Evolutionary conservation across 345 rosid species (phyloP), one percentile per base, ranked within the genome.

Genomic region (Erodium maritimum): DNA sequence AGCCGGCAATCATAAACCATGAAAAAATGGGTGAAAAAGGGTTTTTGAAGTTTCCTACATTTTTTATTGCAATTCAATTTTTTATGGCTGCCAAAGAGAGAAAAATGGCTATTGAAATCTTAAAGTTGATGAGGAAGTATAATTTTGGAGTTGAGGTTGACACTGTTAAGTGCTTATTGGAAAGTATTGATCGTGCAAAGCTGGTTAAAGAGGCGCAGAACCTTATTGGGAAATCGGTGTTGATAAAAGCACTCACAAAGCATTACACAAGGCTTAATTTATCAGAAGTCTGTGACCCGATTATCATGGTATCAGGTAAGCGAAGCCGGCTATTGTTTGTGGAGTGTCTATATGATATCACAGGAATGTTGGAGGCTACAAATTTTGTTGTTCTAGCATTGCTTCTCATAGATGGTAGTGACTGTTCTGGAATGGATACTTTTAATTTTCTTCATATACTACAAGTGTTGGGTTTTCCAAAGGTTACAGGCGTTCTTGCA

Each of bases 381-480:
- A 91, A 91, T 72, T 70, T 71, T 73, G 95, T 95, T 69, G 96
- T 88, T 82, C 69, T 91, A 62, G 96, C 96, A 23, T 52, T 91
- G 66, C 95, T 91, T 58, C 76, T 91, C 58, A 76, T 81, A 53
- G 96, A 88, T 60, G 98, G 90, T 72, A 91, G 98, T 74, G 88
- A 88, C 54, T 95, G 98, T 52, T 91, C 88, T 71, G 98, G 88
- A 80, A 91, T 90, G 98, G 98, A 91, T 72, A 86, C 95, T 4
- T 91, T 91, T 75, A 96, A 91, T 59, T 91, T 91, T 74, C 95
- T 88, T 33, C 88, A 88, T 72, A 84, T 91, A 70, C 71, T 91
- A 87, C 88, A 86, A 80, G 81, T 80, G 59, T 96, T 88, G 72
- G 98, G 98, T 54, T 86, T 89, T 65, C 91, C 98, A 50, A 86